phyloP scores from a whole-genome alignment of 2,329 filamentous ascomycete genomes.

The Monosporascus ibericus region DNA sequence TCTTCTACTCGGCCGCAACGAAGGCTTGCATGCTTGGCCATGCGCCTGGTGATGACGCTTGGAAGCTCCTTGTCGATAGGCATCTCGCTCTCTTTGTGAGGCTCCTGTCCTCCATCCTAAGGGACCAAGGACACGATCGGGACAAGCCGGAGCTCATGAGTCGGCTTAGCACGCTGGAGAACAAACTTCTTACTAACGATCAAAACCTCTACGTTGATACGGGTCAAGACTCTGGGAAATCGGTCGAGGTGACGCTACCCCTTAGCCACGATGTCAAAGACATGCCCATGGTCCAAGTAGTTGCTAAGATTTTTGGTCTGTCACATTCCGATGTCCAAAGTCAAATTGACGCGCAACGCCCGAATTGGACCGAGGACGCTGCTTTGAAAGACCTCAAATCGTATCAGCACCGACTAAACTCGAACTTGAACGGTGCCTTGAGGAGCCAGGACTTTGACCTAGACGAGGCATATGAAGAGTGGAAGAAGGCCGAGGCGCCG shows the following conservation, averaged over 20 bases:
- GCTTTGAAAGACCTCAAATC: constrained; percentile 87
- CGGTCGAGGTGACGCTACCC: constrained; percentile 76
- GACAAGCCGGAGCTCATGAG: constrained; percentile 79
- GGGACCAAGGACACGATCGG: constrained; percentile 76
- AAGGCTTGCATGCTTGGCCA: constrained; percentile 76
- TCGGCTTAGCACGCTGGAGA: constrained; percentile 76
- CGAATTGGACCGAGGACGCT: constrained; percentile 84
- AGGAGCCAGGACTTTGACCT: constrained; percentile 82
- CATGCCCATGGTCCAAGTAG: constrained; percentile 87
- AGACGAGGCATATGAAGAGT: constrained; percentile 80
- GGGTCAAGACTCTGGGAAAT: constrained; percentile 53
- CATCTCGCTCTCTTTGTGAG: constrained; percentile 94
- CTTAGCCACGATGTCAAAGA: constrained; percentile 91
- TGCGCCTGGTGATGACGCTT: constrained; percentile 72
- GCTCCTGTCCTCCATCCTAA: constrained; percentile 72
- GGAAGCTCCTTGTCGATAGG: constrained; percentile 87
- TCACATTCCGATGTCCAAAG: constrained; percentile 74
- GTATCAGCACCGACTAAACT: constrained; percentile 83
- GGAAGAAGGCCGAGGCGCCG: constrained; percentile 84
- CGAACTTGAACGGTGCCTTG: constrained; percentile 71
- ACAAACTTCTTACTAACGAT: constrained; percentile 88
- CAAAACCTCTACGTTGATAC: constrained; percentile 71
- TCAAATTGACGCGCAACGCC: constrained; percentile 77
- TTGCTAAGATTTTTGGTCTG: constrained; percentile 80
- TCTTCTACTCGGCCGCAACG: constrained; percentile 92